Evolutionary conservation across 441 rosid species (phyloP), one percentile per base, ranked within the genome.

Genomic region (Metrosideros polymorpha): DNA sequence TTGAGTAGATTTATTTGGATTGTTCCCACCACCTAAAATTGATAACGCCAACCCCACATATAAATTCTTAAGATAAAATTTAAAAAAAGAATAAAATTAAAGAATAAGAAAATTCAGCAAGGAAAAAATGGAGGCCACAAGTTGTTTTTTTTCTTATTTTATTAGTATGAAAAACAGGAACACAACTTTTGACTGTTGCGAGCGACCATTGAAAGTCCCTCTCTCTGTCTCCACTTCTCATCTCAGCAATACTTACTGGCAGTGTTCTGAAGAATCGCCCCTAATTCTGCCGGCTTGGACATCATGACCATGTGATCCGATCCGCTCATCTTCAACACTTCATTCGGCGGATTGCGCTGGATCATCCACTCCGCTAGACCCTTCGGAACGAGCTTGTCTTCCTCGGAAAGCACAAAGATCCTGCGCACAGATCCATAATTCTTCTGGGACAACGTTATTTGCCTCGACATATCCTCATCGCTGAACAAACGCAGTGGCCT

Each of bases 271-370:
- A 66, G 79, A 66, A 66, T 66, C 22, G 79, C 79, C 14, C 45
- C 79, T 35, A 66, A 66, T 66, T 66, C 47, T 22, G 47, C 1
- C 0, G 87, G 84, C 84, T 39, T 77, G 1, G 87, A 85, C 84
- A 77, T 85, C 84, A 85, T 77, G 84, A 89, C 91, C 95, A 93
- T 92, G 29, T 92, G 96, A 87, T 93, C 95, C 27, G 93, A 92
- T 43, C 91, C 90, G 15, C 85, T n/a, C 29, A 92, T 86, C 86
- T 85, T 84, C 18, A 86, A 79, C 57, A 93, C 91, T 83, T 92
- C 90, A 82, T 89, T 53, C 25, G 94, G 94, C 75, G 92, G 96
- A 47, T 92, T 94, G 35, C 76, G 87, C 85, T 88, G 32, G 83
- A 94, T 90, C 92, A 94, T 89, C 93, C 93, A 92, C 22, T 29